Percentiles rank a stretch among this genome's conserved stretches.
These are phyloP conservation scores for Trichophyton verrucosum DNA, from an alignment of 2,329 filamentous ascomycete species.

Conservation along the genomic window DNA sequence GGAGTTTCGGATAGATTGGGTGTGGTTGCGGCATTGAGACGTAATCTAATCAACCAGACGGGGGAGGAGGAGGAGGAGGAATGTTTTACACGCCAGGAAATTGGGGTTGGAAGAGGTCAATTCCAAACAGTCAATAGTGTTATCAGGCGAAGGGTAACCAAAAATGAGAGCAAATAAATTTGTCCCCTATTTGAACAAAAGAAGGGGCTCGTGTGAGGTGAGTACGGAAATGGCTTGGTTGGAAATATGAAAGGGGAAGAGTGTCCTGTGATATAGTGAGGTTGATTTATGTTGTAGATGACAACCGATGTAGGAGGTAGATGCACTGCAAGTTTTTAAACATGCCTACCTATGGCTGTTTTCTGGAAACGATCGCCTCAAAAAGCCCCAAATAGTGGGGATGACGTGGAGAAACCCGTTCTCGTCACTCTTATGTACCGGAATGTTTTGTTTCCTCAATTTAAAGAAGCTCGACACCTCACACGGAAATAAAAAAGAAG, in stretches of 20 bases:
- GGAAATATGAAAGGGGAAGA: conserved; percentile 3
- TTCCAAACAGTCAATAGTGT: neutral
- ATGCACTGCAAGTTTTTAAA: neutral
- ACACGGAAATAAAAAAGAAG: neutral
- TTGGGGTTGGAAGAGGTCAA: neutral
- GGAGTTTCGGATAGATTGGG: conserved; percentile 24
- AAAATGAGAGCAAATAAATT: neutral
- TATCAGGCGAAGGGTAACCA: neutral
- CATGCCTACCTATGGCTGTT: neutral
- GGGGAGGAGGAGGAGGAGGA: neutral
- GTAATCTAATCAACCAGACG: neutral
- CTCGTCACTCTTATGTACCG: conserved; percentile 11
- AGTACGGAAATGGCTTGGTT: conserved; percentile 1
- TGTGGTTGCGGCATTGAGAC: conserved; percentile 15
- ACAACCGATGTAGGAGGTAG: neutral
- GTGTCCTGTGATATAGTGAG: conserved; percentile 3
- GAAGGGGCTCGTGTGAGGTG: neutral
- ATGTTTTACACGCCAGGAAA: neutral
- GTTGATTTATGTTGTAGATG: neutral
- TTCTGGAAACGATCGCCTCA: neutral
- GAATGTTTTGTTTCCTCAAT: conserved; percentile 6
- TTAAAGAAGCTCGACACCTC: conserved; percentile 1
- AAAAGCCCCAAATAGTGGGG: neutral
- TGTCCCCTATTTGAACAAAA: neutral
- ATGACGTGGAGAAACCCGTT: conserved; percentile 10